Evolutionary conservation across 2,329 filamentous ascomycete species (phyloP).

Genomic region (Diaporthe vexans): DNA sequence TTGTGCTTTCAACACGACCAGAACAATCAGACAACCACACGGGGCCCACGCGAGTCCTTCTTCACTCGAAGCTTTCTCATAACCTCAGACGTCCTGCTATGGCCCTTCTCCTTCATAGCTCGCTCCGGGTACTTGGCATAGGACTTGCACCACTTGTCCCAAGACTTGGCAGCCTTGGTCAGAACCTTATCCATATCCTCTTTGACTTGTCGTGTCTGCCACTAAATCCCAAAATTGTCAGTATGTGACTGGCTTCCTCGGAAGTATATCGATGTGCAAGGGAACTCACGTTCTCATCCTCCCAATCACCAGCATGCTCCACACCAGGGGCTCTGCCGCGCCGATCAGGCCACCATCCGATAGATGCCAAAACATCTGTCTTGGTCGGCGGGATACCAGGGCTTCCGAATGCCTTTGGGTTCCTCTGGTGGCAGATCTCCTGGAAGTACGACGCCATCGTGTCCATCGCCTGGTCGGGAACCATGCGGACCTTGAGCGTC

Average conservation of each 20-base stretch:
- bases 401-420: slow-evolving; percentile 24
- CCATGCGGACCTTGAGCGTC: slow-evolving; percentile 20
- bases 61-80: slow-evolving; percentile 27
- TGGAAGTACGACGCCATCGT: slow-evolving; percentile 35
- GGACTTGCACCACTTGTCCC: slow-evolving; percentile 33
- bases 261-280: fast-evolving
- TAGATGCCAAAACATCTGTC: slow-evolving; percentile 27
- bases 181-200: slow-evolving; percentile 36
- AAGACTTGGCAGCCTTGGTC: slow-evolving; percentile 29
- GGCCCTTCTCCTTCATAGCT: slow-evolving; percentile 30
- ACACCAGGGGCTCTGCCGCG: slow-evolving; percentile 18
- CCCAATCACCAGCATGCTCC: slow-evolving; percentile 20
- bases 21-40: not conserved
- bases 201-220: slow-evolving; percentile 37
- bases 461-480: slow-evolving; percentile 33
- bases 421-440: slow-evolving; percentile 35
- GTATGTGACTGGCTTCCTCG: not conserved
- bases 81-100: slow-evolving; percentile 20
- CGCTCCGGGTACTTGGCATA: slow-evolving; percentile 29
- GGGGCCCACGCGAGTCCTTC: slow-evolving; percentile 3
- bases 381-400: slow-evolving; percentile 27
- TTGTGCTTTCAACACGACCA: not conserved
- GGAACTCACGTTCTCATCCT: slow-evolving; percentile 34
- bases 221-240: not conserved
- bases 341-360: slow-evolving; percentile 34